Evolutionary conservation across 495 filamentous ascomycete species (phyloP).

Genomic region (Aspergillus affinis): DNA sequence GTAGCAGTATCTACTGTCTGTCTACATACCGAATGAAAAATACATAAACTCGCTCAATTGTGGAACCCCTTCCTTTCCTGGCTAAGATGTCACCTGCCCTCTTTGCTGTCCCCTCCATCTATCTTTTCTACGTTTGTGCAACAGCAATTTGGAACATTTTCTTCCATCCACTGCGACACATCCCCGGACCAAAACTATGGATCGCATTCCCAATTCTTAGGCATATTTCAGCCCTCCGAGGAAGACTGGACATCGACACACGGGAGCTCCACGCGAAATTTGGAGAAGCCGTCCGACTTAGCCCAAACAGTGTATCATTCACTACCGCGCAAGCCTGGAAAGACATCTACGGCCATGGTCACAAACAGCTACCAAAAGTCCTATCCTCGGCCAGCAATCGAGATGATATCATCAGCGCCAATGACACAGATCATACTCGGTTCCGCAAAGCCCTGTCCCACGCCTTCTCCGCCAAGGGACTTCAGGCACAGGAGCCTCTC

Average conservation of each 20-base stretch:
- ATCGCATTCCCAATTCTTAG: constrained; percentile 9
- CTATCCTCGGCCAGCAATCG: too few relatives aligned
- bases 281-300: constrained; percentile 47
- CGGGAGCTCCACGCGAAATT: constrained; percentile 5
- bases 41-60: too few relatives aligned
- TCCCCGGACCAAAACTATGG: constrained; percentile 16
- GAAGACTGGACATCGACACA: constrained; percentile 3
- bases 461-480: constrained; percentile 51
- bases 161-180: constrained; percentile 7
- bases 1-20: too few relatives aligned
- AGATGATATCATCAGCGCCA: constrained; percentile 18
- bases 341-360: constrained; percentile 18
- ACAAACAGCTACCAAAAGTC: not conserved
- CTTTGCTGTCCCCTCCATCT: too few relatives aligned
- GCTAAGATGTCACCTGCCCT: too few relatives aligned
- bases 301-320: constrained; percentile 54
- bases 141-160: not conserved
- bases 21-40: too few relatives aligned
- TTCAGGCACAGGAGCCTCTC: constrained; percentile 49
- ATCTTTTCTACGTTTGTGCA: too few relatives aligned
- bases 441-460: constrained; percentile 37
- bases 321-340: constrained; percentile 49
- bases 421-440: constrained; percentile 28
- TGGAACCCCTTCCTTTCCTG: too few relatives aligned
- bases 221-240: constrained; percentile 6